Evolutionary conservation across 768 basidiomycete genomes (phyloP), one percentile per base, ranked within the genome.

Genomic region (Ephemerocybe angulata): DNA sequence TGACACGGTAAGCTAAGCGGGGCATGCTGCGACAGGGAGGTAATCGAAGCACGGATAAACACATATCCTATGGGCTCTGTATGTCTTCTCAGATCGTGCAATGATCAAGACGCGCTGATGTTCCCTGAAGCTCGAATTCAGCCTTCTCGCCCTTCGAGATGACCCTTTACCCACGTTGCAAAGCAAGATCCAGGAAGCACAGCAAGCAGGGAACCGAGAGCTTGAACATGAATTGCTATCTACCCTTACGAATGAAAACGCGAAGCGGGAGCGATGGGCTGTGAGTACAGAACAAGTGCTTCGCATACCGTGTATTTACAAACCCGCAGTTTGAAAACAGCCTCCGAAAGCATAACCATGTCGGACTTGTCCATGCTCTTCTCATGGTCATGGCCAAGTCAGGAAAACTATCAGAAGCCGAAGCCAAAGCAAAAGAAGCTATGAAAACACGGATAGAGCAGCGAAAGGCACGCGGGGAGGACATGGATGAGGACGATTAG

Each of bases 31-130:
- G 40, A 47, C 60, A 92, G 90, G 63, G 86, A 87, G 60, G 88
- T 88, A 24, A 91, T 98, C 50, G 88, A 96, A 69, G 76, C 77
- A 25, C 83, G 96, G 58, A 99, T 99, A 72, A 83, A 80, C 21
- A 95, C 91, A 11, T 96, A 99, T 70, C 93, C 93, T 10, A 70
- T 82, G 19, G 93, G 90, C 60, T 86, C 94, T 57, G 93, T 97
- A 72, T 63, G 88, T 77, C 53, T 55, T 43, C 53, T 52, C 55
- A 41, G 7, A 53, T 57, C 21, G 19, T 51, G 29, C 22, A 28
- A 24, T 48, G 29, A 11, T n/a, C 37, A 19, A 15, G 15, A 37
- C 33, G 38, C n/a, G 19, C 53, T 55, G 35, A 53, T 19, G 21
- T 17, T 6, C 28, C 11, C 37, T 33, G 30, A 56, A 95, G 93